Evolutionary conservation across 1,284 basidiomycete genomes (phyloP).

Genomic region (Marasmius tenuissimus): DNA sequence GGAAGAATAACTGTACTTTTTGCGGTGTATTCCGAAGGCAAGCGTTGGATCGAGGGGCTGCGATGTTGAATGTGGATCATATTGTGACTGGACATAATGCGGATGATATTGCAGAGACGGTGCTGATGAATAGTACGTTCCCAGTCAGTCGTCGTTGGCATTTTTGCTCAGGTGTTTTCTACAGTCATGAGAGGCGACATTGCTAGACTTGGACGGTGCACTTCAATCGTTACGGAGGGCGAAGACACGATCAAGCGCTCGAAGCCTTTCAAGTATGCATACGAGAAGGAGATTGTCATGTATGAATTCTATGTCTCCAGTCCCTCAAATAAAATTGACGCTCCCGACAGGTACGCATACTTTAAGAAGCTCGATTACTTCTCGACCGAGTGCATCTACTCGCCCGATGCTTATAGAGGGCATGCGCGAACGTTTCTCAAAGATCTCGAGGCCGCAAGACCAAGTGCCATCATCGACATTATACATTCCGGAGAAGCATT

Average conservation of each 20-base stretch:
- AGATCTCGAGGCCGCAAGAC: conserved; percentile 91
- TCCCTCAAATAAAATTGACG: no score
- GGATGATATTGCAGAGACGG: conserved; percentile 98
- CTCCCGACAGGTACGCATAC: conserved; percentile 97
- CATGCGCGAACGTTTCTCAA: conserved; percentile 95
- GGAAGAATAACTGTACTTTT: conserved; percentile 99
- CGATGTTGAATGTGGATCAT: conserved; percentile 89
- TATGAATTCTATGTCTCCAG: no score
- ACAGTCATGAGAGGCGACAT: conserved; percentile 97
- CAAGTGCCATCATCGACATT: conserved; percentile 96
- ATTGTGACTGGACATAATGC: conserved; percentile 99
- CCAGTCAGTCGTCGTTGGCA: not conserved
- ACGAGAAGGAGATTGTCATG: conserved; percentile 99
- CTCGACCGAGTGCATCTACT: conserved; percentile 99
- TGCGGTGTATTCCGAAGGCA: conserved; percentile 97
- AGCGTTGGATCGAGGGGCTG: conserved; percentile 93
- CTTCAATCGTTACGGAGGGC: conserved; percentile 89
- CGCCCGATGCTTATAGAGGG: conserved; percentile 96
- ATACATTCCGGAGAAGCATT: conserved; percentile 95
- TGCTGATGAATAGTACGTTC: conserved; percentile 95
- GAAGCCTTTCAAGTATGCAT: conserved; percentile 99
- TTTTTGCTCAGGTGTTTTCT: conserved; percentile 13
- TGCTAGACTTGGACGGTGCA: conserved; percentile 90
- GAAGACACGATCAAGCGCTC: conserved; percentile 95
- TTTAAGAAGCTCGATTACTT: conserved; percentile 99